Base-by-base conservation (phyloP, 331 rosid species). In the Quercus phellos region DNA sequence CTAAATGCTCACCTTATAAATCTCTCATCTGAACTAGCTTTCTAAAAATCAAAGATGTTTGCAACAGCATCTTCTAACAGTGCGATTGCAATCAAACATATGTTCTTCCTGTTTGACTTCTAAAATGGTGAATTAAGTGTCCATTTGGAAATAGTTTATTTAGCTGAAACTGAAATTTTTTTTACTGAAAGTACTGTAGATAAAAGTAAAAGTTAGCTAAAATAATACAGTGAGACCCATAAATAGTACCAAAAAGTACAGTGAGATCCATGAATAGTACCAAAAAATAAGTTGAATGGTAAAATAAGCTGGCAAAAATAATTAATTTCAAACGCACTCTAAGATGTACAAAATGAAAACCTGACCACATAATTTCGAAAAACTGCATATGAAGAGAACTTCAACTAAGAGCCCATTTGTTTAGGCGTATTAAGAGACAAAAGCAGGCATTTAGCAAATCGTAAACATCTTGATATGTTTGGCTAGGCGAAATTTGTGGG, bases 181-280 rank as follows among this genome's bases (percentile, higher is more conserved):
- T 7, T 38, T 38, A 2, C 12, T 38, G 0, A 38, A 38, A 38
- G 0, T 38, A 38, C 3, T 7, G 1, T 2, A 38, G 1, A 38
- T 38, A 38, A 38, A 38, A 11, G 11, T 38, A 38, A 38, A 8
- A 38, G 1, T 38, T 38, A 38, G 46, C 3, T 0, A 0, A 2
- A 38, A 38, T 38, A 38, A 0, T 7, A 38, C 0, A 38, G 11
- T 38, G 3, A 0, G 3, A 38, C 0, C 3, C 0, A 8, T 38
- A 0, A 38, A 7, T 38, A 38, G 11, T 38, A 38, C 2, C 43
- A 38, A 38, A 8, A 38, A 7, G 3, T 38, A 2, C 1, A 38
- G 11, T 0, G 1, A 2, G 0, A 38, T 0, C 3, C 3, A 38
- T 38, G 2, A 38, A 38, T 38, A 38, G 1, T 38, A 38, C 0